Base-by-base conservation (phyloP, 805 yeast species). In the Gaillardinia entomophila region DNA sequence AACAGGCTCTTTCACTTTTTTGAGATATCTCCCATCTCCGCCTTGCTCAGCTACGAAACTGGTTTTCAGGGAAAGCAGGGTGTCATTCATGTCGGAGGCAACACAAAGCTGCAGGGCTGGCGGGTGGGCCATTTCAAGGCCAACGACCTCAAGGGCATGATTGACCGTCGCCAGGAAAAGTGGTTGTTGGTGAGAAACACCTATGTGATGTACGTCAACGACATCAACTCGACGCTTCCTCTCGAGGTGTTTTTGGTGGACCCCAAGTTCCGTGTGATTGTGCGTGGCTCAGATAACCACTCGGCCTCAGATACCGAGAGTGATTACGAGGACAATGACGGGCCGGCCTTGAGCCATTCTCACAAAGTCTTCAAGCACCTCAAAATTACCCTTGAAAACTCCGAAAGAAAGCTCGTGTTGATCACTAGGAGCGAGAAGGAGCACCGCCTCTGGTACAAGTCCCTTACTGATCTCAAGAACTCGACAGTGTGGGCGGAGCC, bases 61-160 rank as follows among this genome's bases (percentile, higher is more conserved):
- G 82, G 85, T 0, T 82, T 70, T 49, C 77, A 77, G 35, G 95
- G 97, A 1, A 92, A 88, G 47, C 96, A 92, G 57, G 99, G 98
- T 2, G 75, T 77, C 31, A 56, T 90, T 36, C 75, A 83, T 34
- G 75, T 89, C 29, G 77, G 88, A 14, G 81, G 96, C 1, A 77
- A 87, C 0, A 90, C 97, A 0, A 77, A 77, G 40, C 71, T 88
- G 1, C 95, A 87, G 53, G 97, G 98, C 2, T 92, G 98, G 97
- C 70, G 95, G 45, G 96, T 90, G 4, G 84, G 92, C 3, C 97
- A 90, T 51, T 76, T 87, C 57, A 77, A 75, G 40, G 77, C 85
- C 6, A 74, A 77, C 40, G 97, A 86, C 48, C 63, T 87, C 46
- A 74, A 76, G 43, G 88, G 85, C 24, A 87, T 92, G 96, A 82